Evolutionary conservation across 495 filamentous ascomycete genomes (phyloP).

Genomic region (Neurospora sp.): DNA sequence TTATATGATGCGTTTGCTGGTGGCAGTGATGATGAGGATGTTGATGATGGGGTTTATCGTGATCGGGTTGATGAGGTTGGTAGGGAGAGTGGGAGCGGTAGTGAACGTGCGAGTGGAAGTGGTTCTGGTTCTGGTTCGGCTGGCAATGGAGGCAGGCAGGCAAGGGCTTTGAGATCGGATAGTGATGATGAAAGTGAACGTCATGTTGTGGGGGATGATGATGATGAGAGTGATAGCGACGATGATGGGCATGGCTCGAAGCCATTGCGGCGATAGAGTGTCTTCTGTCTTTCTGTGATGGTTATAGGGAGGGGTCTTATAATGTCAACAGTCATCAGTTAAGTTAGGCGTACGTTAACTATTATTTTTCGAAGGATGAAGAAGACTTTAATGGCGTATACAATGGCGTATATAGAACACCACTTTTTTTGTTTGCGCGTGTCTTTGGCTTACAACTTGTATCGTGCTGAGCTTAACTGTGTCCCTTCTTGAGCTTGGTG

Average conservation of each 20-base stretch:
- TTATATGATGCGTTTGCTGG: constrained; percentile 92
- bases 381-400: background rate
- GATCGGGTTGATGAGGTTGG: constrained; percentile 3
- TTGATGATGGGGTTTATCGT: constrained; percentile 11
- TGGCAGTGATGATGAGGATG: constrained; percentile 50
- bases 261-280: constrained; percentile 1
- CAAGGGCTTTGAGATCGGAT: constrained; percentile 1
- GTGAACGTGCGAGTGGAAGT: background rate
- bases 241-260: constrained; percentile 1
- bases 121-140: background rate
- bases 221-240: constrained; percentile 16
- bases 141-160: constrained; percentile 6
- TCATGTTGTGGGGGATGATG: constrained; percentile 24
- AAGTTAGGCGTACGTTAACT: background rate
- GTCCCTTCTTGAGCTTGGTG: background rate
- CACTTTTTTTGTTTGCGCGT: background rate
- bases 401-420: background rate
- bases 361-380: background rate
- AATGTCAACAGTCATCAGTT: background rate
- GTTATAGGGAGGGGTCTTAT: background rate
- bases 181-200: constrained; percentile 45
- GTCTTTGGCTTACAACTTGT: background rate
- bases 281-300: background rate
- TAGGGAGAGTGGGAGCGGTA: background rate
- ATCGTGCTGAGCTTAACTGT: background rate